Conservation (phyloP, 345 rosid species). For the Cochlearia excelsa region DNA sequence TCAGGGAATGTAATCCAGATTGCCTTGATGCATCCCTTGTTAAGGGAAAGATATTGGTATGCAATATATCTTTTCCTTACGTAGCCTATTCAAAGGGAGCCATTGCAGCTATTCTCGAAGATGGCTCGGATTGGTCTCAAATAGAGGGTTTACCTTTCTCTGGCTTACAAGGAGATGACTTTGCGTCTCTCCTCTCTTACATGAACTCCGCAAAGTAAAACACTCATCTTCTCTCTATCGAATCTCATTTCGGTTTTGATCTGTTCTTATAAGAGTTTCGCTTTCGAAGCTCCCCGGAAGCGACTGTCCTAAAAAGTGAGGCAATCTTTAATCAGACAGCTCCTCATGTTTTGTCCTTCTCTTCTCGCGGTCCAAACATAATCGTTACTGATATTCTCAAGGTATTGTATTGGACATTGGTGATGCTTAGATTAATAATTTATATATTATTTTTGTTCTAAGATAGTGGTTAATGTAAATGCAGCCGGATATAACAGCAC, state of each 20-base stretch:
- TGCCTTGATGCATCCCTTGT: slow-evolving; percentile 6
- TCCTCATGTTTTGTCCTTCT: slow-evolving; percentile 32
- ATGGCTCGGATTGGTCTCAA: background rate
- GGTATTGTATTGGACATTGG: slow-evolving; percentile 4
- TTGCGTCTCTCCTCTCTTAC: slow-evolving; percentile 24
- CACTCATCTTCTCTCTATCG: slow-evolving; percentile 2
- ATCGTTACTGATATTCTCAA: slow-evolving; percentile 31
- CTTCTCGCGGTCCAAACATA: slow-evolving; percentile 38
- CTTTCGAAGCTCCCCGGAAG: slow-evolving; percentile 25
- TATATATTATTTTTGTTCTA: background rate
- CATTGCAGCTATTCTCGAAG: slow-evolving; percentile 19
- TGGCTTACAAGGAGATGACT: background rate
- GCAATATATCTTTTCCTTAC: no score
- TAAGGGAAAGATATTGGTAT: slow-evolving; percentile 36
- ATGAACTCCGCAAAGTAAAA: slow-evolving; percentile 37
- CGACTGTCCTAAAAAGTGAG: slow-evolving; percentile 30
- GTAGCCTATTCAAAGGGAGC: background rate
- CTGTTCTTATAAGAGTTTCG: background rate
- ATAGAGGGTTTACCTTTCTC: slow-evolving; percentile 21
- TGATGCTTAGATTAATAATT: no score
- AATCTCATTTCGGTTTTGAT: background rate
- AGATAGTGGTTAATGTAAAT: background rate
- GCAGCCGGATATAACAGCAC: slow-evolving; percentile 52
- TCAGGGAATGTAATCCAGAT: slow-evolving; percentile 29
- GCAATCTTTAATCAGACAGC: slow-evolving; percentile 19